Evolutionary conservation across 805 yeast genomes (phyloP).

Genomic region (Priceomyces fermenticarens): DNA sequence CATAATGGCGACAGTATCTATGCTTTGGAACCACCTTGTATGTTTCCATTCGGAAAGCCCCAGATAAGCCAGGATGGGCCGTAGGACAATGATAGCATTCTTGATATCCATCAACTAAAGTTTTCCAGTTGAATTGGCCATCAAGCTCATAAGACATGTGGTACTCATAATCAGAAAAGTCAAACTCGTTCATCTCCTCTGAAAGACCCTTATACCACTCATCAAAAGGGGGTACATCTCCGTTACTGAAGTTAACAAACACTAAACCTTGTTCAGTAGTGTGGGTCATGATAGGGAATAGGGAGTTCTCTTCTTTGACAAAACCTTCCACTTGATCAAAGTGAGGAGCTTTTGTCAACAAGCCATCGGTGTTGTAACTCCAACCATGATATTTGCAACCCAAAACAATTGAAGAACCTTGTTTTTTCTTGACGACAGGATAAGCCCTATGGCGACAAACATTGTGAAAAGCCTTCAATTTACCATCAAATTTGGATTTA

Average conservation of each 20-base stretch:
- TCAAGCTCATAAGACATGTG: conserved; percentile 64
- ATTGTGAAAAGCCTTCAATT: conserved; percentile 59
- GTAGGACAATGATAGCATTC: conserved; percentile 70
- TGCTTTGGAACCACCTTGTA: conserved; percentile 59
- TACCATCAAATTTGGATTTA: conserved; percentile 47
- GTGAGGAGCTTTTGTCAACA: conserved; percentile 59
- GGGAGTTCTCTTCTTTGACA: conserved; percentile 51
- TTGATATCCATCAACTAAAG: conserved; percentile 66
- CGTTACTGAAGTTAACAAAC: conserved; percentile 49
- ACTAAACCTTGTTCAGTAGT: conserved; percentile 55
- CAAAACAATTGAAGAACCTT: conserved; percentile 55
- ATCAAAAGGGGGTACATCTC: conserved; percentile 46
- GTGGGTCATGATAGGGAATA: conserved; percentile 53
- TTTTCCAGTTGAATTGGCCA: conserved; percentile 65
- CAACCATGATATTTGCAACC: conserved; percentile 67
- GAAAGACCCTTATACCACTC: conserved; percentile 52
- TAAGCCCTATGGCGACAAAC: conserved; percentile 65
- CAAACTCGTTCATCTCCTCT: conserved; percentile 54
- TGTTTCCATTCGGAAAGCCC: conserved; percentile 63
- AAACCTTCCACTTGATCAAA: conserved; percentile 59
- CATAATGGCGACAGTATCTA: conserved; percentile 61
- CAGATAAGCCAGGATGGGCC: conserved; percentile 58
- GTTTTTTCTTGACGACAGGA: conserved; percentile 57
- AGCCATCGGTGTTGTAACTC: conserved; percentile 62
- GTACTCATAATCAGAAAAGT: conserved; percentile 59